Evolutionary conservation across 2,329 filamentous ascomycete genomes (phyloP), one percentile per base, ranked within the genome.

Genomic region (Verticillium albo-atrum): DNA sequence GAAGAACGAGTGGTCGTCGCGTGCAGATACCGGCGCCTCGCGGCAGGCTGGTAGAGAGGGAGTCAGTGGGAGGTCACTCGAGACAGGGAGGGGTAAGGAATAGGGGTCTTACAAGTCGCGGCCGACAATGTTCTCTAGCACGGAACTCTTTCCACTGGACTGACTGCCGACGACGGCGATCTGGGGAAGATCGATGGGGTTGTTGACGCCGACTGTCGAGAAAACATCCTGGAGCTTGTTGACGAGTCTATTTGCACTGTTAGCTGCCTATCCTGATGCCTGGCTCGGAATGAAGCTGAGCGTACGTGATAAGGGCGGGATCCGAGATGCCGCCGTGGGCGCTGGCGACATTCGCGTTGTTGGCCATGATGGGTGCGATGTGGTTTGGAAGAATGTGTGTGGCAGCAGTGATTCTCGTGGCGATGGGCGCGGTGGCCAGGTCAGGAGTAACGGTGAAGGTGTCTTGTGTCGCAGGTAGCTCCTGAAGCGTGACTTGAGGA

Each of bases 171-270:
- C 95, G 67, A 99, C 95, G 68, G 90, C 94, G 75, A 99, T 99
- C 81, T 99, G 95, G 58, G 95, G 95, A 65, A 99, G 80, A 81
- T 99, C 95, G 82, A 99, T 99, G 63, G 95, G 95, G 78, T 99
- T 99, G 85, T 97, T 95, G 71, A 98, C 95, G 68, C 95, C 95
- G 68, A 99, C 95, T 50, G 95, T 98, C 63, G 94, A 89, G 75
- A 99, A 99, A 68, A 99, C 95, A 91, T 99, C 95, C 76, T 99
- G 95, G 54, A 99, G 88, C 82, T 96, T 98, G 83, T 99, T 99
- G 74, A 99, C 95, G 68, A 98, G 89, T 71, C 86, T 89, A 35
- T 55, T 20, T n/a, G 35, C 61, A 63, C 68, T 56, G 71, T 75
- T 64, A 75, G 71, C 54, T 52, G 54, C 32, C 62, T 37, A 61